Evolutionary conservation across 2,329 filamentous ascomycete genomes (phyloP).

Genomic region (Torrubiella hemipterigena): DNA sequence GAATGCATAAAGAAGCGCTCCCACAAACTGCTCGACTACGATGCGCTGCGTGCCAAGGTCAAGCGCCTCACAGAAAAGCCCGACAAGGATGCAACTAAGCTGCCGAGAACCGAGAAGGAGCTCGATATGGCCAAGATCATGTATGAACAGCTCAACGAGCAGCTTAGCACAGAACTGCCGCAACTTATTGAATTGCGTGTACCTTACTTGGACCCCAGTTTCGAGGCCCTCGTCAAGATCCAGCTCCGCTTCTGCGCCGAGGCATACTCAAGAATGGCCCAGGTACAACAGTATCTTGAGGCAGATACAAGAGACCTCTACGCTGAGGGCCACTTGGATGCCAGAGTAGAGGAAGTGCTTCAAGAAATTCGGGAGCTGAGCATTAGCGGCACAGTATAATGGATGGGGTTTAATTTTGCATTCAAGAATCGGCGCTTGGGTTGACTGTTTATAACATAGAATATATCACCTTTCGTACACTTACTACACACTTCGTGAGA

Average conservation of each 20-base stretch:
- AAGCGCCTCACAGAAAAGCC: conserved; percentile 97
- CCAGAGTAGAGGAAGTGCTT: conserved; percentile 84
- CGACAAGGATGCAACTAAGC: conserved; percentile 94
- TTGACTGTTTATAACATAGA: too few species aligned
- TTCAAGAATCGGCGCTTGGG: too few species aligned
- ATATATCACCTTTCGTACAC: too few species aligned
- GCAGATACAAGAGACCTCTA: conserved; percentile 94
- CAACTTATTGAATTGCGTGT: conserved; percentile 95
- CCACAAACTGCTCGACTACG: conserved; percentile 97
- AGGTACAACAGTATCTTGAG: conserved; percentile 97
- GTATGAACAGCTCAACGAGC: conserved; percentile 96
- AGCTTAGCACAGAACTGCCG: conserved; percentile 82
- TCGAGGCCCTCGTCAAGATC: conserved; percentile 97
- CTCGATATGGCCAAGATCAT: conserved; percentile 85
- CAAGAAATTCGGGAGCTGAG: conserved; percentile 96
- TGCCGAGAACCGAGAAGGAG: conserved; percentile 92
- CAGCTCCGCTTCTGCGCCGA: conserved; percentile 96
- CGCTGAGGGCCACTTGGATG: conserved; percentile 83
- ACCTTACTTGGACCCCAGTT: conserved; percentile 91
- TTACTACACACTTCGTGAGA: too few species aligned
- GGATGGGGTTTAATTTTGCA: too few species aligned
- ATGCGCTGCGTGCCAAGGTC: conserved; percentile 87
- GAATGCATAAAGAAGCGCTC: conserved; percentile 99
- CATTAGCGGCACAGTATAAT: conserved; percentile 62
- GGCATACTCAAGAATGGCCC: conserved; percentile 94